Base-by-base conservation (phyloP, 1,139 yeast genomes). In the Hansenula anomala region DNA sequence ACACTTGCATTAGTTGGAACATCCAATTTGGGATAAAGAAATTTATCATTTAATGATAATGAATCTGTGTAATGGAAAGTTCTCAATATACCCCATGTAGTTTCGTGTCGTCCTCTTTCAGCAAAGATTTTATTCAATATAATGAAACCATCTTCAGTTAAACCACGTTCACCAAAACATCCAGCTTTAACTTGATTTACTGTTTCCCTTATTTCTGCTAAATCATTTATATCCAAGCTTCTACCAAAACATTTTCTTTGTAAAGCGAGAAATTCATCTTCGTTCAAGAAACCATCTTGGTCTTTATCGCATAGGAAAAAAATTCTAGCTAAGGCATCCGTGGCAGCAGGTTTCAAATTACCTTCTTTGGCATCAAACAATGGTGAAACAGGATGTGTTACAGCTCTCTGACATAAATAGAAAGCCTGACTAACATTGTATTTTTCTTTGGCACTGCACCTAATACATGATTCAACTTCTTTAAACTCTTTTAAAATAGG, bases 371-470 rank as follows among this genome's bases (percentile, higher is more conserved):
- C 80, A 59, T 92, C 97, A 55, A 83, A 92, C 18, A 92, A 61
- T 0, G 98, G 98, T 0, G 97, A 80, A n/a, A 92, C 73, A 0
- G 98, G 98, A 57, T 86, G 90, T 0, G 92, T 83, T 1, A 90
- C 87, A 0, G 97, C 90, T 40, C 97, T 63, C 59, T 89, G 96
- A 54, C 98, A 92, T 22, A 92, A 64, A 58, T 92, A 92, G 54
- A 90, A 89, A 2, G 95, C 89, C 57, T 78, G 83, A 46, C 84
- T 90, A n/a, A 90, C 90, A 58, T 90, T 89, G 49, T 79, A 73
- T 48, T 80, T 82, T 18, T 73, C 73, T 53, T 82, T 82, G 1
- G 97, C 96, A 52, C 95, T 83, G 52, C 95, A 80, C 43, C 96
- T 69, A 19, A 92, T 78, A 49, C 97, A 89, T 0, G 95, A 84